These are phyloP conservation scores for Metarhizium humberi DNA, from an alignment of 2,329 filamentous ascomycete genomes.

Conservation along the genomic window DNA sequence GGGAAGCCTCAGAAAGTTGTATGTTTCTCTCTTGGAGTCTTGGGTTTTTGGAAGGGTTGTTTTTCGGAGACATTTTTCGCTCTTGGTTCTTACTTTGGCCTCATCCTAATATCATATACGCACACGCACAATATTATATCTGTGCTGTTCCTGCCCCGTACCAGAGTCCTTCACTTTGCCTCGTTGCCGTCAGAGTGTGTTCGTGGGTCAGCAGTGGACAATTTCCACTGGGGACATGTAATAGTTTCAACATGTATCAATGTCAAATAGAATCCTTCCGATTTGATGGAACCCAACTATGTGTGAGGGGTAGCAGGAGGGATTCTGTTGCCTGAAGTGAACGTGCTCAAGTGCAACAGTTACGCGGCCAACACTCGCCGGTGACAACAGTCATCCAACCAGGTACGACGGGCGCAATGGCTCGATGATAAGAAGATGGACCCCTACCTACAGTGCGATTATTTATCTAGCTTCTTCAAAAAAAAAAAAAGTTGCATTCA, in stretches of 20 bases:
- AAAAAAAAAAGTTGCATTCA: no score
- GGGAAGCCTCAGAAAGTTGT: conserved; percentile 20
- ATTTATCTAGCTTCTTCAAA: no score
- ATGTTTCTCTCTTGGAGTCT: conserved; percentile 29
- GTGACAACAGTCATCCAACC: no score
- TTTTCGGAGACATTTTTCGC: conserved; percentile 26
- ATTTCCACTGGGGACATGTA: background rate
- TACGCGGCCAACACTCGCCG: background rate
- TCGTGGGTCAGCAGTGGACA: background rate
- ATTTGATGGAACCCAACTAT: background rate
- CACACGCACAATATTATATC: background rate
- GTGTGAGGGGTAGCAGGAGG: background rate
- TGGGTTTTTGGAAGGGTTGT: conserved; percentile 24
- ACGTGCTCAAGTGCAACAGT: no score
- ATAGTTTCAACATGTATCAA: background rate
- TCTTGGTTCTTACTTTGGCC: conserved; percentile 14
- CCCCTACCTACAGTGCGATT: no score
- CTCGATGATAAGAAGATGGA: no score
- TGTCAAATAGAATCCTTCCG: background rate
- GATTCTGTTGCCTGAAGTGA: background rate
- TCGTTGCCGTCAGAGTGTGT: background rate
- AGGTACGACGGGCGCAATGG: no score
- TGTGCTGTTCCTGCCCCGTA: background rate
- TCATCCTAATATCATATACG: conserved; percentile 11
- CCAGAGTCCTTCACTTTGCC: background rate